Base-by-base conservation (phyloP, 2,329 filamentous ascomycete species). In the Colletotrichum chlorophyti region DNA sequence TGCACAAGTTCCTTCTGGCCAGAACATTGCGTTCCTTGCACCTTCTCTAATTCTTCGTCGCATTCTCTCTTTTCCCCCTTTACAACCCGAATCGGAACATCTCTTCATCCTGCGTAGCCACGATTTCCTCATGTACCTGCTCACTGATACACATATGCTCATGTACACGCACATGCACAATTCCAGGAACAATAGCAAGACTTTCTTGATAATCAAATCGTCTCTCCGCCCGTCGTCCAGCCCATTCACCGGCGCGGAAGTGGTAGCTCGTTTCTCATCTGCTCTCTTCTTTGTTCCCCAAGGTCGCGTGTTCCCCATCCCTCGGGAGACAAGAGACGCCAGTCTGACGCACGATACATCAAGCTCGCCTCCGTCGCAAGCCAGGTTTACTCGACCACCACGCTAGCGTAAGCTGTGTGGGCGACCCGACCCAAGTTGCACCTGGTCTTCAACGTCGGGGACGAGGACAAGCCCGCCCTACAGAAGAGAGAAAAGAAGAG, bases 391-490 rank as follows among this genome's bases (percentile, higher is more conserved):
- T 34, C 37, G 21, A 55, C 19, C 55, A 17, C 37, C n/a, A 47
- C 50, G 42, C 55, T 55, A 59, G 27, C 29, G 27, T 38, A 50
- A 53, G 55, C 38, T 37, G 21, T 37, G 43, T 40, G 51, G 31
- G 43, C 55, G 51, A 51, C 43, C 51, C 51, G n/a, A n/a, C n/a
- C n/a, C n/a, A n/a, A n/a, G n/a, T n/a, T n/a, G n/a, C 32, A 49
- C 43, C 38, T 49, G 55, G 50, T 59, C 51, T 59, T 55, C 55
- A 59, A 59, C 51, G 51, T 59, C 55, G 43, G n/a, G n/a, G n/a
- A n/a, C n/a, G n/a, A n/a, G n/a, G n/a, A 43, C 43, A 50, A 40
- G 10, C 37, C 24, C n/a, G 11, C 43, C 21, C 49, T 45, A 48
- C 29, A 55, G 45, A 26, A 49, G 15, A 14, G 5, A 26, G 17